phyloP scores from a whole-genome alignment of 768 basidiomycete species.

The Mycena olivaceomarginata region DNA sequence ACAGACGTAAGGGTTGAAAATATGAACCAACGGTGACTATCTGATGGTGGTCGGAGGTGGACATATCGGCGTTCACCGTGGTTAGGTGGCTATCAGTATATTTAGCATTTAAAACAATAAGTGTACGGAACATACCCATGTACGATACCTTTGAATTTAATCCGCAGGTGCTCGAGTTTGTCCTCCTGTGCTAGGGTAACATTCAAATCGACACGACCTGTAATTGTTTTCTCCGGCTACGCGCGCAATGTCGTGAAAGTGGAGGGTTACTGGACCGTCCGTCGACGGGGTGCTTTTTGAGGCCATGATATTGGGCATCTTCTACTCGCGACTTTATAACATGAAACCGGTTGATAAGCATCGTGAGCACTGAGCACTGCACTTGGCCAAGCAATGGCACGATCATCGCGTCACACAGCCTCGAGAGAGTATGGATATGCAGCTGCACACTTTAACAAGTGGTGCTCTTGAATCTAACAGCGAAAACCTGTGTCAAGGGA shows the following conservation, averaged over 20 bases:
- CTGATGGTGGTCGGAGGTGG: background rate
- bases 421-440: too few species aligned
- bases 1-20: background rate
- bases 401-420: too few species aligned
- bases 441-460: too few species aligned
- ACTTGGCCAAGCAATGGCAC: background rate
- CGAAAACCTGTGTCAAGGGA: too few species aligned
- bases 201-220: slow-evolving; percentile 31
- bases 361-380: background rate
- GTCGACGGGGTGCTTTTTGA: background rate
- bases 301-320: slow-evolving; percentile 2
- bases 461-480: too few species aligned
- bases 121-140: slow-evolving; percentile 11
- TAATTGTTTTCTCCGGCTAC: slow-evolving; percentile 37
- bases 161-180: slow-evolving; percentile 30
- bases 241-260: slow-evolving; percentile 33
- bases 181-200: slow-evolving; percentile 34
- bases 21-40: slow-evolving; percentile 13
- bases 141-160: slow-evolving; percentile 35
- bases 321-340: background rate
- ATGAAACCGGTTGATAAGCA: background rate
- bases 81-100: slow-evolving; percentile 14
- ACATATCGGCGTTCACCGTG: background rate
- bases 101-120: background rate
- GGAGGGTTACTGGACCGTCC: slow-evolving; percentile 32